Evolutionary conservation across 2,329 filamentous ascomycete genomes (phyloP), one percentile per base, ranked within the genome.

Genomic region (Pyrenophora teres): DNA sequence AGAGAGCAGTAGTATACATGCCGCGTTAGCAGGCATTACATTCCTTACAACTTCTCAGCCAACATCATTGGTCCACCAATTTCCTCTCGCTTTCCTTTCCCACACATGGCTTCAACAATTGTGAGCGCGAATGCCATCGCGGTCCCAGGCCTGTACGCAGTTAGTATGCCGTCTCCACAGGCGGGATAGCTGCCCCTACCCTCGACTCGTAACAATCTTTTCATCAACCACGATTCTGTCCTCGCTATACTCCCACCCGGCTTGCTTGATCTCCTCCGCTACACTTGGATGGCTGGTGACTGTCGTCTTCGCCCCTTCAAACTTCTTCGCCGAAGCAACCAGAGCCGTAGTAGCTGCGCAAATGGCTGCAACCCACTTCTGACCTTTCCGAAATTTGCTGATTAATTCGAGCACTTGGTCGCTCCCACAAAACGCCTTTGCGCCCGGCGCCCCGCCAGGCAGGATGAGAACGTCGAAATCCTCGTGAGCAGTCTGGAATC

Each of bases 1-100:
- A 30, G 27, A 30, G 27, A 30, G 27, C 27, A 30, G 10, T 30
- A 30, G 27, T 13, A 13, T 12, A 12, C 2, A 30, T 30, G 27
- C 27, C 10, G 27, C 27, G 12, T 30, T 30, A 30, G 27, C 10
- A 30, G 27, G 23, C 23, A 25, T 25, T 6, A 30, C 27, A 30
- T 30, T 30, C 27, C 41, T 53, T 47, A 71, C 35, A 70, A 27
- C 2, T 54, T 64, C 43, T 64, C 56, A 27, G 67, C 63, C 33
- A 78, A 68, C 56, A 82, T 71, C 67, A 79, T 76, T 38, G 81
- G 75, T 23, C 76, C 76, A 23, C 80, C 73, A 40, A 81, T 76
- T 7, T 78, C 79, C 23, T 80, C 78, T 46, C 76, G 75, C 65
- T 76, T 80, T 71, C 76, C 77, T 48, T 69, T 73, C 18, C 77